These are phyloP conservation scores for Iberis pinnata DNA, from an alignment of 345 rosid genomes.

Conservation along the genomic window DNA sequence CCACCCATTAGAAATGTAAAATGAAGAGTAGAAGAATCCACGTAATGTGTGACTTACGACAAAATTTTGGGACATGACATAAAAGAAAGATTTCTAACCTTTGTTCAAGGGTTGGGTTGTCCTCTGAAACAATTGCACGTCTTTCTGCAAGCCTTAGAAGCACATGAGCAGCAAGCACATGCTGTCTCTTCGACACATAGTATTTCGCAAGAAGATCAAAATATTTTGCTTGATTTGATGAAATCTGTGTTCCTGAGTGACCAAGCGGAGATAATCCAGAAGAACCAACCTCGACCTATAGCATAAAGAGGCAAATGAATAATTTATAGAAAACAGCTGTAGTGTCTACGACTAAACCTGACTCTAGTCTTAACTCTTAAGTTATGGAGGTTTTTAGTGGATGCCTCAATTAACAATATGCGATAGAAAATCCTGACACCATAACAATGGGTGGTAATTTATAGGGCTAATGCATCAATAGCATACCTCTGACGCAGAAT, in stretches of 20 bases:
- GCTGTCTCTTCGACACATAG: slow-evolving; percentile 89
- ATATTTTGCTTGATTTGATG: slow-evolving; percentile 66
- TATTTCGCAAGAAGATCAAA: slow-evolving; percentile 84
- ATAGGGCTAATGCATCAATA: slow-evolving; percentile 2
- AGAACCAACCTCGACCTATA: slow-evolving; percentile 54
- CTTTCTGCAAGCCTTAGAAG: slow-evolving; percentile 89
- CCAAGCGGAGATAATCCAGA: slow-evolving; percentile 48
- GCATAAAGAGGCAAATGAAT: slow-evolving; percentile 20
- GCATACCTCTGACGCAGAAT: slow-evolving; percentile 59
- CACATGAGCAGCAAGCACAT: slow-evolving; percentile 89
- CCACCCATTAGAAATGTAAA: slow-evolving; percentile 25
- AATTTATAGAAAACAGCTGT: slow-evolving; percentile 18
- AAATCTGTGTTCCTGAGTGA: slow-evolving; percentile 49
- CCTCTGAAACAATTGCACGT: slow-evolving; percentile 54
- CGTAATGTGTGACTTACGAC: background rate
- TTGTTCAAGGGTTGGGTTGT: slow-evolving; percentile 66
- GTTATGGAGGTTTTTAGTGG: slow-evolving; percentile 4
- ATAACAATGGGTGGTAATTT: slow-evolving; percentile 3
- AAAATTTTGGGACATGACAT: slow-evolving; percentile 8
- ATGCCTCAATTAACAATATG: slow-evolving; percentile 4
- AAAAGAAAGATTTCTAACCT: slow-evolving; percentile 39
- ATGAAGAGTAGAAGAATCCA: slow-evolving; percentile 9
- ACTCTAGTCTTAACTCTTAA: slow-evolving; percentile 11
- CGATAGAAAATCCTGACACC: slow-evolving; percentile 3
- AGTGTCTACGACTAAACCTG: slow-evolving; percentile 10